Base-by-base conservation (phyloP, 352 stramenopile species). In the Phytophthora pinifolia region DNA sequence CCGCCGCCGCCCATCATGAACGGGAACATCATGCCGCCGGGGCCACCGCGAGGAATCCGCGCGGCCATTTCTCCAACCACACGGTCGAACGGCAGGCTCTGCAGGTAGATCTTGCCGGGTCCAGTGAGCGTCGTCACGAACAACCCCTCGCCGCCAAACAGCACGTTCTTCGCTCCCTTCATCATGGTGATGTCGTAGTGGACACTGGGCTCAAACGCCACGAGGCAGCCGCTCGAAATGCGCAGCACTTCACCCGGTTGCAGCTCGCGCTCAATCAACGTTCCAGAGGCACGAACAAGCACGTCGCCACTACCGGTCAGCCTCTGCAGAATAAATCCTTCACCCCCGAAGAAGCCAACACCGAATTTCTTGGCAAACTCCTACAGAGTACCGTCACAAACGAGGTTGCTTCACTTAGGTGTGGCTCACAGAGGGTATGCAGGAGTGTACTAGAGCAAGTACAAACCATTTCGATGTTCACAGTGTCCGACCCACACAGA, bases 81-180 rank as follows among this genome's bases (percentile, higher is more conserved):
- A 15, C 92, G 83, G 48, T 98, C 85, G 18, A 96, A 95, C 17
- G 91, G 91, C 32, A 97, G 65, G 55, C 91, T 94, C 58, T 98
- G 92, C 13, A 98, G 68, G 62, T 92, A 98, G 13, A 98, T 86
- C 13, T 76, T 88, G 18, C 92, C 92, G 3, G 91, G 91, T 12
- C 91, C 92, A 35, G 80, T 98, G 13, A 98, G 76, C 17, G 89
- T 97, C 31, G 94, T 98, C 31, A 98, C 77, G 55, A 98, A 98
- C 12, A 98, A 57, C 12, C 92, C 94, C 66, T 98, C 90, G 1
- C 91, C 92, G n/a, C 92, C 88, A 75, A 98, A 98, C 30, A 98
- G 62, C 14, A 96, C 84, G 74, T 98, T 98, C 66, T 97, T 97
- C 30, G 97, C 87, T 33, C 93, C 93, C 15, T 88, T 83, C 67